phyloP scores from a whole-genome alignment of 768 basidiomycete genomes.

The Auricularia heimuer region DNA sequence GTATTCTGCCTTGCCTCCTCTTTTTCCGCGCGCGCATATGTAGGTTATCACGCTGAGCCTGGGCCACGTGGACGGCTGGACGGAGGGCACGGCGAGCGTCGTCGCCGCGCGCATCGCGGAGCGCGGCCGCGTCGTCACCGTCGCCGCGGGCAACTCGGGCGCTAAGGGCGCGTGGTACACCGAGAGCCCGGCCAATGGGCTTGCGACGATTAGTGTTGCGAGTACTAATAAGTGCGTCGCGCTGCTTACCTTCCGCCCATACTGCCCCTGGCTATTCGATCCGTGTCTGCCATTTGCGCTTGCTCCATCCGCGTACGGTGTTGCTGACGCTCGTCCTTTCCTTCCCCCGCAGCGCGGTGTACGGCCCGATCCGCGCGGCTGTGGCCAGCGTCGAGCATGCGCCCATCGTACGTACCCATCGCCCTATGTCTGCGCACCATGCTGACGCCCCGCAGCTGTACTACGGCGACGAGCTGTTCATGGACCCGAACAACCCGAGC shows the following conservation, averaged over 20 bases:
- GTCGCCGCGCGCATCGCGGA: constrained; percentile 4
- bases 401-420: not conserved
- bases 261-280: too few species aligned
- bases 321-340: too few species aligned
- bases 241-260: too few species aligned
- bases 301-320: too few species aligned
- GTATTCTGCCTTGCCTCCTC: too few species aligned
- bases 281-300: too few species aligned
- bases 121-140: constrained; percentile 7
- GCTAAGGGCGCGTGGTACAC: constrained; percentile 2
- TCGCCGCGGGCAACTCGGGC: constrained; percentile 1
- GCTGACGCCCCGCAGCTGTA: too few species aligned
- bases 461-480: not conserved
- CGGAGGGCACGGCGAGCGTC: not conserved
- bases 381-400: not conserved
- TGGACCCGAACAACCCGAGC: constrained; percentile 19
- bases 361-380: not conserved
- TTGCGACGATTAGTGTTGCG: constrained; percentile 2
- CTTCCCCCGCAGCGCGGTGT: too few species aligned
- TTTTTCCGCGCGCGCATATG: too few species aligned
- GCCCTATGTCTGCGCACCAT: too few species aligned
- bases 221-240: constrained; percentile 5
- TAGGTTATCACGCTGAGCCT: constrained; percentile 26
- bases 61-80: constrained; percentile 17
- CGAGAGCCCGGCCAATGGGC: not conserved